These are phyloP conservation scores for Graphium sp. DNA, from an alignment of 2,329 filamentous ascomycete species.

Conservation along the genomic window DNA sequence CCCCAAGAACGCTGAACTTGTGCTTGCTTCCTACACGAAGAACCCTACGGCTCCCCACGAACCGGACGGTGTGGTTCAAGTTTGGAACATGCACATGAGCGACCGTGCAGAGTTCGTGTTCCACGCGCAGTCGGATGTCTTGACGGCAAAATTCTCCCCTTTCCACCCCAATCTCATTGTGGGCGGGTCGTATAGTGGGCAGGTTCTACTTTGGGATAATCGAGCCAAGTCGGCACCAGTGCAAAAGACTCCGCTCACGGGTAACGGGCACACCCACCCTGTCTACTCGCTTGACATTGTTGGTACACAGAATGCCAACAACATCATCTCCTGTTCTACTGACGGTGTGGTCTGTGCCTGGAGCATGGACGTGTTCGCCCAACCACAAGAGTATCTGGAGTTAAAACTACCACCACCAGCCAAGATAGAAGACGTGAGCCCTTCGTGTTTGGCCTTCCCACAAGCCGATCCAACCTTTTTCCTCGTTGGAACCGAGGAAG, in stretches of 20 bases:
- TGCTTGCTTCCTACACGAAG: conserved; percentile 93
- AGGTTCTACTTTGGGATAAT: conserved; percentile 94
- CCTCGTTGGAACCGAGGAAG: conserved; percentile 91
- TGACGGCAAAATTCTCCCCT: conserved; percentile 94
- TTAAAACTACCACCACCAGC: conserved; percentile 71
- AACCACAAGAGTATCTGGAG: conserved; percentile 87
- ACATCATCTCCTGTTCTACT: conserved; percentile 92
- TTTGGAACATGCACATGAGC: conserved; percentile 94
- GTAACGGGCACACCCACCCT: conserved; percentile 88
- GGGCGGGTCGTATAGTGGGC: conserved; percentile 89
- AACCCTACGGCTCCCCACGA: conserved; percentile 90
- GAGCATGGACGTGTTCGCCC: conserved; percentile 94
- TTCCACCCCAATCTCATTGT: conserved; percentile 95
- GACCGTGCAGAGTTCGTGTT: conserved; percentile 93
- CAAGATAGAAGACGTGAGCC: conserved; percentile 78
- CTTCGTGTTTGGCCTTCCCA: conserved; percentile 88
- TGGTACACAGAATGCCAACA: conserved; percentile 96
- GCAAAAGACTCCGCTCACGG: conserved; percentile 89
- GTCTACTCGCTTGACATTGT: conserved; percentile 93
- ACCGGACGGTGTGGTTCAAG: conserved; percentile 80
- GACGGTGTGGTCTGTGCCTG: conserved; percentile 94
- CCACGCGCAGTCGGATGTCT: conserved; percentile 86
- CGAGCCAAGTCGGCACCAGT: conserved; percentile 77
- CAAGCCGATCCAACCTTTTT: conserved; percentile 95
- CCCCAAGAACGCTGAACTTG: conserved; percentile 81